phyloP scores from a whole-genome alignment of 2,329 filamentous ascomycete species.

The Pseudogymnoascus sp. region DNA sequence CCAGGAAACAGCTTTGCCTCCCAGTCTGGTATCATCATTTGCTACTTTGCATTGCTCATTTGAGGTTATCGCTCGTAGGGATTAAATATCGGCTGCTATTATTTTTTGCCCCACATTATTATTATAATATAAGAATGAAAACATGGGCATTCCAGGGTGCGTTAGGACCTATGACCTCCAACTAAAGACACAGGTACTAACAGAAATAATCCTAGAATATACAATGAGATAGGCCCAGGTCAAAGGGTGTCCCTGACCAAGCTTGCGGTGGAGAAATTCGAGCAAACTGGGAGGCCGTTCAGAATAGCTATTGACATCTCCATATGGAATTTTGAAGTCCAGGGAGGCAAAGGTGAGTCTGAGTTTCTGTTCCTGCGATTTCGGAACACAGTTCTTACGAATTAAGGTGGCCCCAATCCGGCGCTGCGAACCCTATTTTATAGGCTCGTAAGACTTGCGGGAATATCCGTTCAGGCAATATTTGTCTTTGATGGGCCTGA shows the following conservation, averaged over 20 bases:
- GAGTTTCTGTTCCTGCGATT: neutral
- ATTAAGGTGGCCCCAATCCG: slow-evolving; percentile 71
- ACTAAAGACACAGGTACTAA: slow-evolving; percentile 14
- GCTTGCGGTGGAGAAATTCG: slow-evolving; percentile 69
- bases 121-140: slow-evolving; percentile 13
- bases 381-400: slow-evolving; percentile 11
- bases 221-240: slow-evolving; percentile 79
- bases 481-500: slow-evolving; percentile 87
- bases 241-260: slow-evolving; percentile 74
- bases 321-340: slow-evolving; percentile 95
- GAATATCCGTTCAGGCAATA: slow-evolving; percentile 71
- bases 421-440: slow-evolving; percentile 90
- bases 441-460: slow-evolving; percentile 69
- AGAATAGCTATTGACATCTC: slow-evolving; percentile 88
- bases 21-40: neutral
- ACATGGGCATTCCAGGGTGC: slow-evolving; percentile 62
- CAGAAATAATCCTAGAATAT: slow-evolving; percentile 53
- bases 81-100: neutral
- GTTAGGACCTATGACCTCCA: slow-evolving; percentile 11
- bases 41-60: neutral
- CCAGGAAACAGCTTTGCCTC: neutral
- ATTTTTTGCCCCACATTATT: neutral
- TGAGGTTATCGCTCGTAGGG: neutral
- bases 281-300: slow-evolving; percentile 61
- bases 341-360: slow-evolving; percentile 61